Percentiles rank a stretch among this genome's conserved stretches.
Conservation (phyloP, 768 basidiomycete species). For the Mycena vitilis region DNA sequence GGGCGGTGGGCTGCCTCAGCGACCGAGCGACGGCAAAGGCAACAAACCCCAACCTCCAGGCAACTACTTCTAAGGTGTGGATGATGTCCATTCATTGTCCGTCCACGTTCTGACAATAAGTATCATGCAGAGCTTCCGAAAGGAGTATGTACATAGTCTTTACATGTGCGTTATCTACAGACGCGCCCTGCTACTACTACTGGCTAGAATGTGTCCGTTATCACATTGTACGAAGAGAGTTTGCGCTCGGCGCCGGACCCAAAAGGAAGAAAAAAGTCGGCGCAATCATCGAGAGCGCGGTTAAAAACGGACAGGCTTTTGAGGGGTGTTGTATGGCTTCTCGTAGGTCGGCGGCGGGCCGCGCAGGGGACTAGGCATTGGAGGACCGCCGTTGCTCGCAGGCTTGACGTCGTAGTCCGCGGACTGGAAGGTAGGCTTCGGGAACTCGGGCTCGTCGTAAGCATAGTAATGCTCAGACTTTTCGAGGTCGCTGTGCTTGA, state of each 20-base stretch:
- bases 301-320: constrained; percentile 6
- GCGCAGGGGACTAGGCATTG: constrained; percentile 12
- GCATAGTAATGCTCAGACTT: constrained; percentile 24
- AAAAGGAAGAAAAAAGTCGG: not conserved
- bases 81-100: not conserved
- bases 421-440: constrained; percentile 29
- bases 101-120: not conserved
- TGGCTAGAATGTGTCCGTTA: not conserved
- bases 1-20: constrained; percentile 8
- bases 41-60: constrained; percentile 11
- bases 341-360: constrained; percentile 34
- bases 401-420: not conserved
- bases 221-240: constrained; percentile 6
- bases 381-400: not conserved
- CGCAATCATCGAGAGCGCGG: constrained; percentile 22
- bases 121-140: not conserved
- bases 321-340: constrained; percentile 7
- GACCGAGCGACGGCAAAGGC: constrained; percentile 15
- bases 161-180: not conserved
- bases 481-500: constrained; percentile 46
- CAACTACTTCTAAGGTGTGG: constrained; percentile 24
- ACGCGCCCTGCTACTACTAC: not conserved
- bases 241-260: not conserved
- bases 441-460: constrained; percentile 27
- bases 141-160: not conserved